Evolutionary conservation across 1,139 yeast genomes (phyloP).

Genomic region (Kluyveromyces sp.): DNA sequence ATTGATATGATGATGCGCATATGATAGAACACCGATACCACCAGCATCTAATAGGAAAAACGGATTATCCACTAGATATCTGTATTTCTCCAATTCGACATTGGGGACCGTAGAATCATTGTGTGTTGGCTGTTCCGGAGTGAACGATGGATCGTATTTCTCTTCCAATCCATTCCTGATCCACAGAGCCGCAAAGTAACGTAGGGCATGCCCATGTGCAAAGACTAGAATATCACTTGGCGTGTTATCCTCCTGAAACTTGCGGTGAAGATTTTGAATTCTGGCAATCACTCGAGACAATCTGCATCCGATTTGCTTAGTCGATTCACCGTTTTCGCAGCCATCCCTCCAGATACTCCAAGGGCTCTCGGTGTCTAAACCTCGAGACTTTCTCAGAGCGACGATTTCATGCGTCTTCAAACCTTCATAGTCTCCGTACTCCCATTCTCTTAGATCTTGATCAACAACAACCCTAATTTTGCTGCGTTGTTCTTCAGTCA

Average conservation of each 20-base stretch:
- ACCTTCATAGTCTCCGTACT: slow-evolving; percentile 94
- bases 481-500: slow-evolving; percentile 43
- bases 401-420: slow-evolving; percentile 59
- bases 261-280: slow-evolving; percentile 54
- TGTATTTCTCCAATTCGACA: slow-evolving; percentile 27
- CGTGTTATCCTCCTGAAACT: slow-evolving; percentile 47
- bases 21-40: slow-evolving; percentile 86
- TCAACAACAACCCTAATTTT: slow-evolving; percentile 47
- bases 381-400: slow-evolving; percentile 51
- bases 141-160: slow-evolving; percentile 23
- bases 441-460: slow-evolving; percentile 84
- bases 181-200: slow-evolving; percentile 90
- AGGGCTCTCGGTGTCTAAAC: slow-evolving; percentile 46
- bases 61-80: slow-evolving; percentile 49
- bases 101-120: slow-evolving; percentile 32
- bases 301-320: slow-evolving; percentile 57
- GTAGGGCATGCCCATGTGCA: slow-evolving; percentile 89
- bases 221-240: slow-evolving; percentile 72
- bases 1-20: slow-evolving; percentile 73
- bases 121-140: slow-evolving; percentile 20
- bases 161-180: slow-evolving; percentile 37
- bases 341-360: slow-evolving; percentile 94
- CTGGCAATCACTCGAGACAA: slow-evolving; percentile 61
- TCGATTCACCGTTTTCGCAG: slow-evolving; percentile 81
- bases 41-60: slow-evolving; percentile 86